Conservation (phyloP, 2,329 filamentous ascomycete genomes). For the Nemania bipapillata region DNA sequence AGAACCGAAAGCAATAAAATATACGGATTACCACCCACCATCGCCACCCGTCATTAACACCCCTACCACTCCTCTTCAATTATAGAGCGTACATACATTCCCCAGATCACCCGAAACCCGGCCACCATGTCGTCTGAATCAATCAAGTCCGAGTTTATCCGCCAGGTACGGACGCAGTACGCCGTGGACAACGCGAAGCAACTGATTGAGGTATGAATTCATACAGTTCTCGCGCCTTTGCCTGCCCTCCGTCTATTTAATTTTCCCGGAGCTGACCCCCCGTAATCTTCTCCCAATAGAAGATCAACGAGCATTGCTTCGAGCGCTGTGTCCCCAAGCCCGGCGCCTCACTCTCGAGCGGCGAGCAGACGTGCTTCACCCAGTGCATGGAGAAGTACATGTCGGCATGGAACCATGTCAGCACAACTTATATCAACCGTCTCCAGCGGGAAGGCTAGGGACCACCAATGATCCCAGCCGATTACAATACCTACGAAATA, state of each 20-base stretch:
- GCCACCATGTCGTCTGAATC: slow-evolving; percentile 66
- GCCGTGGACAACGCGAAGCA: slow-evolving; percentile 74
- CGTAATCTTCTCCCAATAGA: slow-evolving; percentile 61
- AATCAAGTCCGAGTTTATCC: slow-evolving; percentile 71
- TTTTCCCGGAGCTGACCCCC: slow-evolving; percentile 8
- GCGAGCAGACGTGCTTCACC: slow-evolving; percentile 77
- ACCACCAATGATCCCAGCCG: background rate
- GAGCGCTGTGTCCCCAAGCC: slow-evolving; percentile 79
- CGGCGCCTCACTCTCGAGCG: slow-evolving; percentile 71
- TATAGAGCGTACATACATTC: slow-evolving; percentile 12
- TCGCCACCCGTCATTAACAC: background rate
- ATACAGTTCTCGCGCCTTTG: background rate
- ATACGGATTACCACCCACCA: background rate
- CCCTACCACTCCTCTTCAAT: background rate
- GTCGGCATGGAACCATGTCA: slow-evolving; percentile 79
- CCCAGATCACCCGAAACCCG: slow-evolving; percentile 35
- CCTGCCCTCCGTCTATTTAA: background rate
- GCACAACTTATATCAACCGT: slow-evolving; percentile 72
- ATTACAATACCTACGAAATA: background rate
- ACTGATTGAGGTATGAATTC: slow-evolving; percentile 74
- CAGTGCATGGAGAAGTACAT: slow-evolving; percentile 89
- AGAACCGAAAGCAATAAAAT: background rate
- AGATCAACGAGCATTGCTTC: slow-evolving; percentile 85
- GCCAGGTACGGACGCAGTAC: slow-evolving; percentile 71
- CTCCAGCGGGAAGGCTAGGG: slow-evolving; percentile 67